Evolutionary conservation across 2,329 filamentous ascomycete genomes (phyloP).

Genomic region (Microdochium nivale): DNA sequence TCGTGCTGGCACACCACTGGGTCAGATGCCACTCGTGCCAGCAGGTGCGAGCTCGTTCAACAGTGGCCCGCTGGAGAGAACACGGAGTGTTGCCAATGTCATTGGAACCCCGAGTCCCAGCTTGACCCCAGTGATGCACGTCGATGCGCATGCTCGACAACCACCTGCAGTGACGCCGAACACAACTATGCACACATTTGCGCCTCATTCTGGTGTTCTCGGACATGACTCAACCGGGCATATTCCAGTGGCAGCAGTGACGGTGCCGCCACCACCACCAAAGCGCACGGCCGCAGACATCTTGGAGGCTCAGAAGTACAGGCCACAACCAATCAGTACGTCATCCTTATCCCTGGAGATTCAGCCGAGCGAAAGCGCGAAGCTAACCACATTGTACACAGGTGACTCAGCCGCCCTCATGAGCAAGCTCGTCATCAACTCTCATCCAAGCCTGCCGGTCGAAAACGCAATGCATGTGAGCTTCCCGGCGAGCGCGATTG

Average conservation of each 20-base stretch:
- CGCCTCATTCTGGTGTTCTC: neutral
- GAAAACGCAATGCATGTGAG: conserved; percentile 54
- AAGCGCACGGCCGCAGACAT: conserved; percentile 20
- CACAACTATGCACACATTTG: neutral
- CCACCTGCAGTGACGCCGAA: neutral
- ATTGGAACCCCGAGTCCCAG: conserved; percentile 8
- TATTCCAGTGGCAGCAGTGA: neutral
- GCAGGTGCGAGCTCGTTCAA: conserved; percentile 14
- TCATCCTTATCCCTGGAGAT: neutral
- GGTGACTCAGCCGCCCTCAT: conserved; percentile 19
- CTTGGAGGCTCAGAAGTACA: conserved; percentile 21
- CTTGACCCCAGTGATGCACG: neutral
- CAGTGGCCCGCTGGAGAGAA: conserved; percentile 25
- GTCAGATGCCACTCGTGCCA: conserved; percentile 18
- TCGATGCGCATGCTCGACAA: neutral
- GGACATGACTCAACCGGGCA: neutral
- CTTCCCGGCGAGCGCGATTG: conserved; percentile 55
- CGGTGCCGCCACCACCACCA: conserved; percentile 13
- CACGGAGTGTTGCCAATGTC: conserved; percentile 23
- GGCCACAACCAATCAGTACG: conserved; percentile 20
- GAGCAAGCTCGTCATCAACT: conserved; percentile 16
- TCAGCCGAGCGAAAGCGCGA: conserved; percentile 1
- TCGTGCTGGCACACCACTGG: conserved; percentile 19
- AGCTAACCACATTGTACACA: conserved; percentile 3
- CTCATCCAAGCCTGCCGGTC: conserved; percentile 55